phyloP scores from a whole-genome alignment of 345 rosid genomes.

The Gossypium longicalyx region DNA sequence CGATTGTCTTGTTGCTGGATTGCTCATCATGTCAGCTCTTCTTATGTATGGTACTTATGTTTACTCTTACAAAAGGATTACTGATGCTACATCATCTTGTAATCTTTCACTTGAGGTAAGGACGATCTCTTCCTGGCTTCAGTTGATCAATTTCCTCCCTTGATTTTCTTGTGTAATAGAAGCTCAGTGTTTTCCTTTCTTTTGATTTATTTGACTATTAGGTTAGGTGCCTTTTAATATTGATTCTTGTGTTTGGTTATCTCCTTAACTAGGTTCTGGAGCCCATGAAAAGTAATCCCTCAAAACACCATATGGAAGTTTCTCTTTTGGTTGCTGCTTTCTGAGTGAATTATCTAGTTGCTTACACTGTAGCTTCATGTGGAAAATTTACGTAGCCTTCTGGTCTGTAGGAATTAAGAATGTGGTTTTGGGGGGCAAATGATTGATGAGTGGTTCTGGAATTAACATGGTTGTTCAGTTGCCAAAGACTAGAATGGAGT shows the following conservation, averaged over 20 bases:
- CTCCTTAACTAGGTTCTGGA: not conserved
- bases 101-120: conserved; percentile 40
- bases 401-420: not conserved
- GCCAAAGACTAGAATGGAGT: not conserved
- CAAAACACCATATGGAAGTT: not conserved
- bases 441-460: not conserved
- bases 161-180: not conserved
- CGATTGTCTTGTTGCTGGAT: conserved; percentile 77
- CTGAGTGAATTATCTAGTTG: not conserved
- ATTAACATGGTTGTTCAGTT: not conserved
- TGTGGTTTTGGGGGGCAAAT: not conserved
- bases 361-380: not conserved
- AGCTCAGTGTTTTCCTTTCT: not conserved
- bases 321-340: not conserved
- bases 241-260: not conserved
- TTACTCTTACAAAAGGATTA: conserved; percentile 56
- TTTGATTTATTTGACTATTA: conserved; percentile 6
- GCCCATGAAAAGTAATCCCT: conserved; percentile 1
- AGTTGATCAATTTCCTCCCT: not conserved
- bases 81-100: conserved; percentile 69
- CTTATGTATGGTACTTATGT: conserved; percentile 60
- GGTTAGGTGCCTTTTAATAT: not conserved
- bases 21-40: conserved; percentile 51
- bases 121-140: conserved; percentile 2
- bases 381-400: not conserved